These are phyloP conservation scores for Fusarium miscanthi DNA, from an alignment of 2,329 filamentous ascomycete species.

Conservation along the genomic window DNA sequence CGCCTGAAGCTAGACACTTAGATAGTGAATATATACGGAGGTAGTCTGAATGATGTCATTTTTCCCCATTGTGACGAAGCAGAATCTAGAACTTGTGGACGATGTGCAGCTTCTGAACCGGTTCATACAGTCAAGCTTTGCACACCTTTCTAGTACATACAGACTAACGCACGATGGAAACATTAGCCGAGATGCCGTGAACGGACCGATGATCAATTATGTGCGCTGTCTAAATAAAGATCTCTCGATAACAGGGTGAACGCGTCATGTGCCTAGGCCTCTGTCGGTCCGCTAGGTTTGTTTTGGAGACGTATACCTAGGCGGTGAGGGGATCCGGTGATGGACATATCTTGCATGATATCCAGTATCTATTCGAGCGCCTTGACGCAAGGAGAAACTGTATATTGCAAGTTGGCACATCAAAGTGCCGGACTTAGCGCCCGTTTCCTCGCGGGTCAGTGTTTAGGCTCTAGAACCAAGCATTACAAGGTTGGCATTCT, in stretches of 20 bases:
- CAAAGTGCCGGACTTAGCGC: not conserved
- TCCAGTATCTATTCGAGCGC: no score
- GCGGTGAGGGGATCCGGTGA: no score
- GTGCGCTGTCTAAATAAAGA: no score
- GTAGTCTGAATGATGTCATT: not conserved
- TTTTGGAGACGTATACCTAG: not conserved
- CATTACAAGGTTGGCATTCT: not conserved
- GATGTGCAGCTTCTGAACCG: fast-evolving
- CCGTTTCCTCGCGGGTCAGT: not conserved
- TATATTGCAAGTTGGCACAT: not conserved
- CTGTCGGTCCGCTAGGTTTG: not conserved
- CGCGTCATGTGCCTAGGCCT: not conserved
- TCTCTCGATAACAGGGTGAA: no score
- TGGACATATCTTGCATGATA: not conserved
- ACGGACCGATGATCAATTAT: not conserved
- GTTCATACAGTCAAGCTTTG: not conserved
- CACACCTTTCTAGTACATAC: no score
- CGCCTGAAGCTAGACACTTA: not conserved
- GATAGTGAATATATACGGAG: fast-evolving
- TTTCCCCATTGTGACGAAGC: fast-evolving
- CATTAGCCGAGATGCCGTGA: not conserved
- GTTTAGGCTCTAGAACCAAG: not conserved
- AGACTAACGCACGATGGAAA: not conserved
- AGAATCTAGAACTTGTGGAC: fast-evolving
- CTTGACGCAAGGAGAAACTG: fast-evolving